These are phyloP conservation scores for Eucalyptus rudis DNA, from an alignment of 345 rosid species.

Conservation along the genomic window DNA sequence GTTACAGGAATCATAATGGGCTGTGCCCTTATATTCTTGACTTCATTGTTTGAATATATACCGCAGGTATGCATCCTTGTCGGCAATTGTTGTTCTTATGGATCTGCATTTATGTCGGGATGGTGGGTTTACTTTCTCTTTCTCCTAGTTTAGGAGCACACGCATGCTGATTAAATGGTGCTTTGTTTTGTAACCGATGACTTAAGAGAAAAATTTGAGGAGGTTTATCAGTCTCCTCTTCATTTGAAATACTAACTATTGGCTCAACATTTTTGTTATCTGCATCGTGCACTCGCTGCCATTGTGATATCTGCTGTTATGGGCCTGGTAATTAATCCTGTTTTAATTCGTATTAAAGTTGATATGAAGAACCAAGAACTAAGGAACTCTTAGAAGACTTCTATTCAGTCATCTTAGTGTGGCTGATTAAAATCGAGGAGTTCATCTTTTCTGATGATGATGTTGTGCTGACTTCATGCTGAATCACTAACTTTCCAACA, in stretches of 20 bases:
- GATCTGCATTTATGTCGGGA: neutral
- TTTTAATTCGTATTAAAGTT: neutral
- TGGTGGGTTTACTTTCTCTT: neutral
- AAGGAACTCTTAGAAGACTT: neutral
- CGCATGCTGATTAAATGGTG: neutral
- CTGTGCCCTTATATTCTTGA: conserved; percentile 82
- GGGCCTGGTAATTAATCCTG: conserved; percentile 55
- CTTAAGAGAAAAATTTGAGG: neutral
- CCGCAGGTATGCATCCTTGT: conserved; percentile 59
- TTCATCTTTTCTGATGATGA: neutral
- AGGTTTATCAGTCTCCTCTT: neutral
- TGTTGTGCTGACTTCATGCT: neutral
- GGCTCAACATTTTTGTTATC: conserved; percentile 1
- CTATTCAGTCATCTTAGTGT: neutral
- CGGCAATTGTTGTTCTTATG: neutral
- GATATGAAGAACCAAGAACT: neutral
- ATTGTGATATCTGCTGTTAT: conserved; percentile 92
- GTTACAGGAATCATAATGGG: conserved; percentile 64
- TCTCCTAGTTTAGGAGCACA: neutral
- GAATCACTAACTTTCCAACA: neutral
- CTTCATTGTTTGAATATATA: conserved; percentile 70
- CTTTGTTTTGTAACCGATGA: neutral
- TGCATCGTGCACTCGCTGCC: conserved; percentile 92
- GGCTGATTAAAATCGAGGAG: neutral
- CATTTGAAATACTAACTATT: conserved; percentile 2